Evolutionary conservation across 768 basidiomycete genomes (phyloP).

Genomic region (Auricularia cornea): DNA sequence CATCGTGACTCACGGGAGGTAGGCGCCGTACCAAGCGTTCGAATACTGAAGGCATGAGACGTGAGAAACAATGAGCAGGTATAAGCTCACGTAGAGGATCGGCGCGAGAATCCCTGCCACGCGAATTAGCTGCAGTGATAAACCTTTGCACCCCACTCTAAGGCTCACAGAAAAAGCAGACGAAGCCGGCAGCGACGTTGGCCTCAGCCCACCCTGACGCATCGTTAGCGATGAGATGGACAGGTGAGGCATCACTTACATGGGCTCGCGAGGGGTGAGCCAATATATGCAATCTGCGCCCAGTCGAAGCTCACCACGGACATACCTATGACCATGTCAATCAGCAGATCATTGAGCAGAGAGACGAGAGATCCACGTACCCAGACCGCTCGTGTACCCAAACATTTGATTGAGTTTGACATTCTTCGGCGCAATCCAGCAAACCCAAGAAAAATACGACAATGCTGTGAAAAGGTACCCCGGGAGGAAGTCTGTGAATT

Average conservation of each 20-base stretch:
- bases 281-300: slow-evolving; percentile 15
- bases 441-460: slow-evolving; percentile 23
- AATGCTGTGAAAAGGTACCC: slow-evolving; percentile 31
- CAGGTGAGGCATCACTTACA: background rate
- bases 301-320: slow-evolving; percentile 32
- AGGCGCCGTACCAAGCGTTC: background rate
- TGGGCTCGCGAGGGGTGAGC: background rate
- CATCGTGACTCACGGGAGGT: background rate
- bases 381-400: slow-evolving; percentile 8
- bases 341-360: no score
- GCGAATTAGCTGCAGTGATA: background rate
- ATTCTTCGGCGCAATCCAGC: slow-evolving; percentile 34
- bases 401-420: slow-evolving; percentile 21
- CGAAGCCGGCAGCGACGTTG: slow-evolving; percentile 57
- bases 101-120: slow-evolving; percentile 48
- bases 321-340: slow-evolving; percentile 28
- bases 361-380: no score
- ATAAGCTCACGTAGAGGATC: slow-evolving; percentile 22
- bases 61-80: background rate
- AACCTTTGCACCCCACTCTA: background rate
- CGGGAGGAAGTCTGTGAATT: background rate
- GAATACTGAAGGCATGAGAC: background rate
- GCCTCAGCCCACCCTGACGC: slow-evolving; percentile 68
- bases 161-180: slow-evolving; percentile 52
- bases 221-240: no score